A percentile compares a stretch with the other conserved stretches of the same genome.
These are phyloP conservation scores for Oryza glumipatula DNA, from an alignment of 176 grass and related monocot species.

Conservation along the genomic window DNA sequence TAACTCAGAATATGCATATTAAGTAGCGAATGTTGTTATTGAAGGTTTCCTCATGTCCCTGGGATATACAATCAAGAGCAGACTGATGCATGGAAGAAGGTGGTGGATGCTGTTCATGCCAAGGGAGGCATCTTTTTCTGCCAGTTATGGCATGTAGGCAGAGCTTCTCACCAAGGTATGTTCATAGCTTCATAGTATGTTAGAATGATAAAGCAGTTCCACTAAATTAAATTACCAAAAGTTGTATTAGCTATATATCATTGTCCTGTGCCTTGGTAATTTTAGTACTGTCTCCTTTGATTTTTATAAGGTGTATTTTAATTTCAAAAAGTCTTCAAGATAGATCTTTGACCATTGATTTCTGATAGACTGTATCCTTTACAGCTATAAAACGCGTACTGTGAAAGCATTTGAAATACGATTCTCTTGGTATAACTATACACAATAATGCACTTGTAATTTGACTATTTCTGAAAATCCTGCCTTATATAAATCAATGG, in stretches of 20 bases:
- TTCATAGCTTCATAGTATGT: not conserved
- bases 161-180: conserved; percentile 88
- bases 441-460: not conserved
- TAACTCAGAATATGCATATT: not conserved
- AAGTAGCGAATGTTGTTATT: conserved; percentile 7
- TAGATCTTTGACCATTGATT: not conserved
- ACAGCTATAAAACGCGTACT: not conserved
- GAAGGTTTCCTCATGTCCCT: conserved; percentile 89
- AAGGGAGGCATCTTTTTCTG: conserved; percentile 95
- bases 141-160: conserved; percentile 95
- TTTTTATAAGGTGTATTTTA: not conserved
- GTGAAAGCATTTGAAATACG: not conserved
- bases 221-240: not conserved
- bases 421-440: not conserved
- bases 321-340: not conserved
- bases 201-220: conserved; percentile 13
- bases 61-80: conserved; percentile 92
- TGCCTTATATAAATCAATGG: not conserved
- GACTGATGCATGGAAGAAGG: conserved; percentile 88
- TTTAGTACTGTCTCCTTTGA: no score
- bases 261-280: no score
- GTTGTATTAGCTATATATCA: not conserved
- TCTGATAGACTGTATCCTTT: not conserved
- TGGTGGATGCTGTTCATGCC: conserved; percentile 89
- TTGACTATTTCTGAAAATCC: not conserved